Evolutionary conservation across 805 yeast species (phyloP), one percentile per base, ranked within the genome.

Genomic region (Komagataella ulmi): DNA sequence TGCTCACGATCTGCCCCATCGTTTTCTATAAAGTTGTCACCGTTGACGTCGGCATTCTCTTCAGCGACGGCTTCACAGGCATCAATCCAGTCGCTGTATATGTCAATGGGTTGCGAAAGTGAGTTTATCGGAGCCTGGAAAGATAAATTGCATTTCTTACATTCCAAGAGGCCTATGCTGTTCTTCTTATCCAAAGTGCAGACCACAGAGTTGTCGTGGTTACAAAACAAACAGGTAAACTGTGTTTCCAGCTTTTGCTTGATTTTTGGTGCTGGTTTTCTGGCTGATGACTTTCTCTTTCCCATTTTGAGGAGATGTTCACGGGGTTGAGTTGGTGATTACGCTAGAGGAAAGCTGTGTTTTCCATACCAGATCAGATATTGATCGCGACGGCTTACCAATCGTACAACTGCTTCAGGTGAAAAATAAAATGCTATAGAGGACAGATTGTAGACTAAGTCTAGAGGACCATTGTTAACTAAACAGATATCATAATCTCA

Each of bases 1-100:
- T 59, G 62, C 17, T 55, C 65, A 47, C 61, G 51, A 12, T 54
- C 57, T 14, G 5, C 40, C 14, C 14, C 40, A 7, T 68, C 69
- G 47, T 65, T 66, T 54, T 72, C 71, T 18, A 71, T 76, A 48
- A 54, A 54, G 24, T 50, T 40, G 17, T 45, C 52, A n/a, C 53
- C 56, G 21, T 55, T 36, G 7, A 51, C 24, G 6, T 47, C 51
- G 7, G 55, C 59, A 48, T 59, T 64, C 70, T 83, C 88, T 57
- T 85, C 87, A 0, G 91, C 93, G 50, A 86, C 84, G 40, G 86
- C 88, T 60, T 85, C 95, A 68, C 91, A 86, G 1, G 98, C 98
- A 71, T 91, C 99, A 51, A 88, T 88, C 99, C 99, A 91, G 65
- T 91, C 98, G 49, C 95, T 84, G 64, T 91, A 91, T 14, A 91